phyloP scores from a whole-genome alignment of 305 asterid genomes.

The Nicotiana rustica region DNA sequence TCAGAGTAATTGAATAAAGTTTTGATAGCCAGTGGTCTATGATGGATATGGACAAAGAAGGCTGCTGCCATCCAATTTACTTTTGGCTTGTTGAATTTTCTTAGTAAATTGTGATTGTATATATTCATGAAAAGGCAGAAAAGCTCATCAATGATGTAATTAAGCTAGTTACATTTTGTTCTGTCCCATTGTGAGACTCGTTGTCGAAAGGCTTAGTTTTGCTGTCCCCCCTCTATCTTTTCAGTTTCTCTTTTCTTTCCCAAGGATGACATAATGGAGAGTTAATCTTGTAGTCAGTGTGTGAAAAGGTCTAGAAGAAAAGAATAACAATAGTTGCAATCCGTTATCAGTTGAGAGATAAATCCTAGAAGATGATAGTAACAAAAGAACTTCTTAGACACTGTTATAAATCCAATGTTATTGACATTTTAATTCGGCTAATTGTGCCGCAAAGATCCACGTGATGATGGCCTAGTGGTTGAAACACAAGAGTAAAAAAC shows the following conservation, averaged over 20 bases:
- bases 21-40: slow-evolving; percentile 9
- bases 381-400: neutral
- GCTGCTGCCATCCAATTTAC: neutral
- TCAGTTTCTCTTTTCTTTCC: neutral
- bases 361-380: neutral
- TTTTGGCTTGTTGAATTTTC: neutral
- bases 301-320: slow-evolving; percentile 3
- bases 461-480: neutral
- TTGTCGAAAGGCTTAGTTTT: neutral
- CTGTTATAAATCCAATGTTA: slow-evolving; percentile 4
- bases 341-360: neutral
- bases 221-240: neutral
- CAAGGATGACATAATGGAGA: neutral
- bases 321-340: neutral
- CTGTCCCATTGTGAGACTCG: neutral
- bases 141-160: slow-evolving; percentile 1
- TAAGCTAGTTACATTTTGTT: neutral
- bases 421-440: slow-evolving; percentile 14
- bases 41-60: neutral
- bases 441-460: neutral
- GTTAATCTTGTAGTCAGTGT: neutral
- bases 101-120: neutral
- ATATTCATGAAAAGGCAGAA: neutral
- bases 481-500: neutral
- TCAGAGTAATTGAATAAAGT: neutral